Percentiles rank a stretch among this genome's conserved stretches.
Conservation (phyloP, 2,329 filamentous ascomycete species). For the Colletotrichum gloeosporioides region DNA sequence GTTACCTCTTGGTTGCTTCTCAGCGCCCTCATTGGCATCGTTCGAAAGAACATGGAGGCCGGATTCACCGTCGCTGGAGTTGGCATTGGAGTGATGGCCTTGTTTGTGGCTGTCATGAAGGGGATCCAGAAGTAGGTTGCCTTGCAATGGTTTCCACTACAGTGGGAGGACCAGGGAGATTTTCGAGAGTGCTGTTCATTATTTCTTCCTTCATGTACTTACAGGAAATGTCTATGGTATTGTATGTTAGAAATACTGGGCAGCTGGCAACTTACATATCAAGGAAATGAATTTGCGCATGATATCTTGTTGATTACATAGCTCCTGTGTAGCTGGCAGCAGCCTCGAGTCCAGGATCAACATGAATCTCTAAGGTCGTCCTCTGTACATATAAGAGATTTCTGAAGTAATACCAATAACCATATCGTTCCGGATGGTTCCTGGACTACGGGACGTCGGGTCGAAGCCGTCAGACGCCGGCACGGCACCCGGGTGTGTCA, state of each 20-base stretch:
- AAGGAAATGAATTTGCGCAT: background rate
- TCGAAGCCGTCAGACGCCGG: background rate
- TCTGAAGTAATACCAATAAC: no score
- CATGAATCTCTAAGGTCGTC: accelerated
- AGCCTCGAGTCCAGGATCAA: background rate
- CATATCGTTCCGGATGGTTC: no score
- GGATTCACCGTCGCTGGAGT: background rate
- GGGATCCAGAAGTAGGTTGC: background rate
- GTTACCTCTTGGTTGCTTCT: background rate
- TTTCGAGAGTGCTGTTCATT: background rate
- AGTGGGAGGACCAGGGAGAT: background rate
- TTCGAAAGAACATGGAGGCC: background rate
- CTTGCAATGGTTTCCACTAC: background rate
- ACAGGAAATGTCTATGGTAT: background rate
- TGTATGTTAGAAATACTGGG: background rate
- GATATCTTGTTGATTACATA: no score
- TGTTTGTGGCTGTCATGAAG: background rate
- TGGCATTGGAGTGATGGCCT: background rate
- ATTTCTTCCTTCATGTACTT: background rate
- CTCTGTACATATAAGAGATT: no score
- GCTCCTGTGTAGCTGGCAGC: accelerated
- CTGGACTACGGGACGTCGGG: background rate
- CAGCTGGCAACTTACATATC: background rate
- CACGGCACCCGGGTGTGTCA: background rate
- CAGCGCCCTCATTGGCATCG: background rate